Conservation (phyloP, 495 filamentous ascomycete genomes). For the Amorphotheca resinae region DNA sequence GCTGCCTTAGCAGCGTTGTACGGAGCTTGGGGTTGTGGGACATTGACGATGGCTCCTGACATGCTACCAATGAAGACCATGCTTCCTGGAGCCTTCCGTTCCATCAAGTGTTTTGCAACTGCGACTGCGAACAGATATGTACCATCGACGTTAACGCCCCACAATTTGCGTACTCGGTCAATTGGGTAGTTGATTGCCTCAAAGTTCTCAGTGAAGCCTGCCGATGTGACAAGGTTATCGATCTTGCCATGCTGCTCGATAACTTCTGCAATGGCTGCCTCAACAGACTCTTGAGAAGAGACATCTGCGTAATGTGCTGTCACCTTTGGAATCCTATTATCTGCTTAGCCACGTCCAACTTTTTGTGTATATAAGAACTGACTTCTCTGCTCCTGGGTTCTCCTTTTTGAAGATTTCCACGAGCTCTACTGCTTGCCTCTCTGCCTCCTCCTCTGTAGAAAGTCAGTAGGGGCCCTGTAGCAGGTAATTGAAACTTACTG, state of each 20-base stretch:
- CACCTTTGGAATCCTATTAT: slow-evolving; percentile 55
- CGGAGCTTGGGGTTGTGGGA: slow-evolving; percentile 86
- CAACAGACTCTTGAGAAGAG: slow-evolving; percentile 63
- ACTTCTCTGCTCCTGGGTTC: slow-evolving; percentile 64
- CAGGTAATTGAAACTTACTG: slow-evolving; percentile 40
- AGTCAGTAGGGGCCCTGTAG: slow-evolving; percentile 1
- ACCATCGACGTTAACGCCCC: slow-evolving; percentile 89
- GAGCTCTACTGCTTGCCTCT: slow-evolving; percentile 56
- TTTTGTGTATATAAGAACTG: slow-evolving; percentile 18
- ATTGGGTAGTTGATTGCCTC: slow-evolving; percentile 78
- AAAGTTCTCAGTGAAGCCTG: slow-evolving; percentile 93
- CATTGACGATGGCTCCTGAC: slow-evolving; percentile 84
- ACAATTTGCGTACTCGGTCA: slow-evolving; percentile 81
- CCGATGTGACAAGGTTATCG: slow-evolving; percentile 87
- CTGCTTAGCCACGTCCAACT: slow-evolving; percentile 1
- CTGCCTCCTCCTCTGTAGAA: slow-evolving; percentile 65
- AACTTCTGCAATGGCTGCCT: slow-evolving; percentile 55
- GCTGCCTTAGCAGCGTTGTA: slow-evolving; percentile 87
- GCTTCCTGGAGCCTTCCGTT: slow-evolving; percentile 61
- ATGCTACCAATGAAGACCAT: slow-evolving; percentile 95
- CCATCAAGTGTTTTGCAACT: slow-evolving; percentile 83
- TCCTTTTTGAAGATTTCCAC: slow-evolving; percentile 61
- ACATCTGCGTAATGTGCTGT: slow-evolving; percentile 88
- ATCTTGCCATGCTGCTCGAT: slow-evolving; percentile 59
- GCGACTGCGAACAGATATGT: slow-evolving; percentile 80